phyloP scores from a whole-genome alignment of 2,329 filamentous ascomycete species.

The Aspergillus neotritici region DNA sequence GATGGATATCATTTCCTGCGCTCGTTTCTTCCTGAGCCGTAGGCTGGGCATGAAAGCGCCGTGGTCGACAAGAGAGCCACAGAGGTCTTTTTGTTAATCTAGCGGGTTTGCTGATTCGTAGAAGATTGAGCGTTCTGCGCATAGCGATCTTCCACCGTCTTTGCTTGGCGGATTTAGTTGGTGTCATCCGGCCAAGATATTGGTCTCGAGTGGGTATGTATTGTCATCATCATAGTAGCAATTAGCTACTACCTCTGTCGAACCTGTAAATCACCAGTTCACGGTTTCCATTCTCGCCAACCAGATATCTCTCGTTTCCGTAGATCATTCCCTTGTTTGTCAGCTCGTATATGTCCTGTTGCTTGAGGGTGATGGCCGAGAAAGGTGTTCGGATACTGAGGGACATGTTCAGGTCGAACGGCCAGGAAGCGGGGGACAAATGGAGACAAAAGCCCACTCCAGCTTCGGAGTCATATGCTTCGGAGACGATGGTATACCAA shows the following conservation, averaged over 20 bases:
- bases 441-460: constrained; percentile 34
- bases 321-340: constrained; percentile 50
- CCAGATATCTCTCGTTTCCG: constrained; percentile 58
- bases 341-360: constrained; percentile 44
- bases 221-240: too few species aligned
- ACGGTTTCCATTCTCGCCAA: constrained; percentile 52
- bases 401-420: constrained; percentile 21
- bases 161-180: too few species aligned
- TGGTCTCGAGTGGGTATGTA: too few species aligned
- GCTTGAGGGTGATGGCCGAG: constrained; percentile 19
- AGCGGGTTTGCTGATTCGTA: too few species aligned
- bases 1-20: too few species aligned
- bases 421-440: constrained; percentile 23
- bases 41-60: too few species aligned
- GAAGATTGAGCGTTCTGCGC: too few species aligned
- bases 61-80: too few species aligned
- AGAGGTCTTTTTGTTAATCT: too few species aligned
- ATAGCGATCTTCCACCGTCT: too few species aligned
- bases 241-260: constrained; percentile 21
- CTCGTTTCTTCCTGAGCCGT: too few species aligned
- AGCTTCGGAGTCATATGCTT: constrained; percentile 28
- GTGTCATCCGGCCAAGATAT: too few species aligned
- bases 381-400: constrained; percentile 27
- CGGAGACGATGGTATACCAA: constrained; percentile 36
- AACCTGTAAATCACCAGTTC: constrained; percentile 53